These are phyloP conservation scores for Termitomyces sp. DNA, from an alignment of 768 basidiomycete species.

Conservation along the genomic window DNA sequence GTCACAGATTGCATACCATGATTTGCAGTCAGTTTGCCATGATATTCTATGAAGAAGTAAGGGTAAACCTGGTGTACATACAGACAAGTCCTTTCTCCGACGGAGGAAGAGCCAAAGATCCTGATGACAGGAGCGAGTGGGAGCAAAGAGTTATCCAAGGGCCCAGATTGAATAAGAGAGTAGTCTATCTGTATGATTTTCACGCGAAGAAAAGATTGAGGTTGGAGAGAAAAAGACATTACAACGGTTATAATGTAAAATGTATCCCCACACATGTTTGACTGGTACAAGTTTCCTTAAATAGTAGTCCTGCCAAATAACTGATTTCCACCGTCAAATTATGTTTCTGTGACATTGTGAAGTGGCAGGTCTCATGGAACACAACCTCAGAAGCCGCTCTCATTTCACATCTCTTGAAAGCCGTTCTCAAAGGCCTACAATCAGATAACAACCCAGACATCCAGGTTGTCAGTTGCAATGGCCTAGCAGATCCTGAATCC, in stretches of 20 bases:
- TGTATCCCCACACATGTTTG: no score
- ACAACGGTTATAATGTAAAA: background rate
- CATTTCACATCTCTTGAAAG: no score
- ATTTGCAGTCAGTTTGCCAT: slow-evolving; percentile 54
- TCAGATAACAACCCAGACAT: no score
- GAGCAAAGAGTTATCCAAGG: slow-evolving; percentile 59
- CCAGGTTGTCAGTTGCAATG: no score
- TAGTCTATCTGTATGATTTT: slow-evolving; percentile 62
- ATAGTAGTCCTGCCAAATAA: no score
- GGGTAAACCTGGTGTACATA: slow-evolving; percentile 94
- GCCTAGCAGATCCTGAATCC: no score
- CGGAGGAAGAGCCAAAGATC: slow-evolving; percentile 80
- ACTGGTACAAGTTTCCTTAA: no score
- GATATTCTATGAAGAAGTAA: slow-evolving; percentile 88
- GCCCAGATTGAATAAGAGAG: slow-evolving; percentile 47
- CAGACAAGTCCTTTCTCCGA: slow-evolving; percentile 74
- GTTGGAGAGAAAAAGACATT: background rate
- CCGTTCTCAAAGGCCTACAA: no score
- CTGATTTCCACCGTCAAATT: no score
- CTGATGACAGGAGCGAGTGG: slow-evolving; percentile 73
- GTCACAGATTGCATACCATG: slow-evolving; percentile 38
- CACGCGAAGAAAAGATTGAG: slow-evolving; percentile 24
- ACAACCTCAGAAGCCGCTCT: no score
- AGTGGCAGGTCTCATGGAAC: no score
- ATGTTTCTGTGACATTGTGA: no score